phyloP scores from a whole-genome alignment of 306 rosid species.

The Notholithocarpus densiflorus region DNA sequence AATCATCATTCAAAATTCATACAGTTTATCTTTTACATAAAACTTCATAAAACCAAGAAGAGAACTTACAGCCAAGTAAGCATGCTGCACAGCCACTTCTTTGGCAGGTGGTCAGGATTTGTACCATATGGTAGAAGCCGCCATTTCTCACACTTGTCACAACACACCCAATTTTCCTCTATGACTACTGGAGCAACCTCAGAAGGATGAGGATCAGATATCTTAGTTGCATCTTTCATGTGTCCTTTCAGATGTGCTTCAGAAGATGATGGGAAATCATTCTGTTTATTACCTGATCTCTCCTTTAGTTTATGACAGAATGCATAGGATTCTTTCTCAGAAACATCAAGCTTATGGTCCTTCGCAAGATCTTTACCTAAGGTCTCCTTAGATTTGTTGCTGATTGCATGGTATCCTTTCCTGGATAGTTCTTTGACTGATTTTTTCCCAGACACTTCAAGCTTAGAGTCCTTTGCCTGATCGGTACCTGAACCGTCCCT shows the following conservation, averaged over 20 bases:
- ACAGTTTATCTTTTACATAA: not conserved
- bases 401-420: not conserved
- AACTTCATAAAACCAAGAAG: not conserved
- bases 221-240: not conserved
- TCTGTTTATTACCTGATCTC: not conserved
- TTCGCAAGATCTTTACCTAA: not conserved
- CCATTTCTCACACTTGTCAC: constrained; percentile 85
- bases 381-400: not conserved
- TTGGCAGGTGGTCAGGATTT: constrained; percentile 72
- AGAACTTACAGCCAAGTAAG: constrained; percentile 96
- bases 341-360: not conserved
- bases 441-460: not conserved
- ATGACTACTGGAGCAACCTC: constrained; percentile 36
- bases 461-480: not conserved
- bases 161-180: constrained; percentile 76
- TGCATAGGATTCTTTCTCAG: not conserved
- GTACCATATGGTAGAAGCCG: constrained; percentile 89
- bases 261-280: not conserved
- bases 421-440: not conserved
- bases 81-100: constrained; percentile 94
- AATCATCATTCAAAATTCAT: not conserved
- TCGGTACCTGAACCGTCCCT: not conserved
- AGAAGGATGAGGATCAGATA: not conserved
- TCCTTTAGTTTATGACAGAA: not conserved
- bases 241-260: constrained; percentile 14